Evolutionary conservation across 2,329 filamentous ascomycete species (phyloP).

Genomic region (Stagonosporopsis rhizophila): DNA sequence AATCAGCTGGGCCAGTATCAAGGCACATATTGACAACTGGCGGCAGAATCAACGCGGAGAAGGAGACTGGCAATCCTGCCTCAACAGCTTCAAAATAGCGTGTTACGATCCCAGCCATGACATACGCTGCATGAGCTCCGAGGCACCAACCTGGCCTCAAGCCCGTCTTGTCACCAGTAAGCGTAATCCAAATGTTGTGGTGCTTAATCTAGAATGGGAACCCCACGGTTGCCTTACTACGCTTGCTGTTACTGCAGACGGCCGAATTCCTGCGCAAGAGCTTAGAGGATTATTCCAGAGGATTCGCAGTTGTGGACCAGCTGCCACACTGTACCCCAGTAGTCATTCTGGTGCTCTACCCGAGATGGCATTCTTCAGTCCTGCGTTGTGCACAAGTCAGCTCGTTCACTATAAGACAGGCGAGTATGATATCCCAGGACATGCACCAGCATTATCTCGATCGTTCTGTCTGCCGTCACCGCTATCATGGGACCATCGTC

Average conservation of each 20-base stretch:
- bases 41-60: conserved; percentile 17
- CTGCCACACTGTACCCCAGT: conserved; percentile 18
- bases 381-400: conserved; percentile 9
- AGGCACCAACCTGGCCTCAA: too few species aligned
- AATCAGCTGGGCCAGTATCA: conserved; percentile 29
- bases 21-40: conserved; percentile 25
- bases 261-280: conserved; percentile 25
- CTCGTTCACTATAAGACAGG: conserved; percentile 24
- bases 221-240: conserved; percentile 26
- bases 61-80: conserved; percentile 25
- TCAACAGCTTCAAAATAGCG: conserved; percentile 27
- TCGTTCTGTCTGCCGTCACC: conserved; percentile 4
- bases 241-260: conserved; percentile 25
- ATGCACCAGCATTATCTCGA: conserved; percentile 15
- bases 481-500: conserved; percentile 1
- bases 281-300: conserved; percentile 23
- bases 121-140: conserved; percentile 19
- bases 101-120: conserved; percentile 30
- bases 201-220: conserved; percentile 29
- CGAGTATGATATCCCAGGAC: conserved; percentile 17
- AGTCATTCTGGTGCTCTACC: conserved; percentile 20
- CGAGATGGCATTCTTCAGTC: conserved; percentile 25
- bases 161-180: too few species aligned
- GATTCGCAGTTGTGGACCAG: conserved; percentile 23
- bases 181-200: too few species aligned